Conservation (phyloP, 148 eudicot genomes). For the Amaranthus hypochondriacus region DNA sequence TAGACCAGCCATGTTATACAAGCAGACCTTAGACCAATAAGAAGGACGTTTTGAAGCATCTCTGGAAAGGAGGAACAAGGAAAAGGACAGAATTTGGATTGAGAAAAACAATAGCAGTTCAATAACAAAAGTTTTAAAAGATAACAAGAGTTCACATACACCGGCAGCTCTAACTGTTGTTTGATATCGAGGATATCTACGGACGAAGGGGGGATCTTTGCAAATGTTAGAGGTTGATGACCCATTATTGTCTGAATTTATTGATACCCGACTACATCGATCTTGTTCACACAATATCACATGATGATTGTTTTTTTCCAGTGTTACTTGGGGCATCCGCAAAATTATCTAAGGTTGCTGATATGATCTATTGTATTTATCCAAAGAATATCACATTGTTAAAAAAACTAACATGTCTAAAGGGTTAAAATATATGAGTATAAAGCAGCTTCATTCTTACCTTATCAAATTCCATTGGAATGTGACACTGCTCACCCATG, state of each 20-base stretch:
- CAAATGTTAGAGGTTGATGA: constrained; percentile 14
- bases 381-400: background rate
- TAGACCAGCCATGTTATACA: constrained; percentile 72
- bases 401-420: background rate
- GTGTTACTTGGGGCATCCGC: constrained; percentile 33
- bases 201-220: constrained; percentile 26
- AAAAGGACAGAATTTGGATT: constrained; percentile 11
- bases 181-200: constrained; percentile 29
- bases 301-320: constrained; percentile 33
- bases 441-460: constrained; percentile 34
- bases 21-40: constrained; percentile 80
- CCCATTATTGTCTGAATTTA: constrained; percentile 25
- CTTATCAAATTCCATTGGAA: constrained; percentile 77
- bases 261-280: constrained; percentile 28
- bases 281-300: constrained; percentile 18
- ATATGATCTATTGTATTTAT: constrained; percentile 46
- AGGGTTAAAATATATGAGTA: background rate
- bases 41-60: constrained; percentile 69
- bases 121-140: background rate
- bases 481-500: constrained; percentile 85
- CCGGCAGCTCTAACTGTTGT: constrained; percentile 36
- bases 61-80: constrained; percentile 27
- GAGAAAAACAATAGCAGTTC: background rate
- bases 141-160: constrained; percentile 36
- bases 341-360: constrained; percentile 77